Base-by-base conservation (phyloP, 371 early-diverging fungal species). In the Haplosporangium sp. region DNA sequence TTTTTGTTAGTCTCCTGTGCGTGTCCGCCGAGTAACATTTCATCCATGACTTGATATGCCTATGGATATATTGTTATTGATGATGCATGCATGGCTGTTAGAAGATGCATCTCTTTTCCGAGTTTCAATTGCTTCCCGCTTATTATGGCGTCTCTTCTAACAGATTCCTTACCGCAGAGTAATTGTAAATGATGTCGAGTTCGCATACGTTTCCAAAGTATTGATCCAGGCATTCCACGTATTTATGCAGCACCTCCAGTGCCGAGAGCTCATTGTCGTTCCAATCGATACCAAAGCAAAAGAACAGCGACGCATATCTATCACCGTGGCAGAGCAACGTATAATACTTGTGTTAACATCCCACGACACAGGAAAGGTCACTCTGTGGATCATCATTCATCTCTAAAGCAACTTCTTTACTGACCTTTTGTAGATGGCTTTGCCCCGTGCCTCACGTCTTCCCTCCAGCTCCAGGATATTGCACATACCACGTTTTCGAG, bases 181-280 rank as follows among this genome's bases (percentile, higher is more conserved):
- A 88, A 75, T 90, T 89, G 85, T 88, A 90, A 65, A 91, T 88
- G 70, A 91, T 87, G 67, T 91, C 91, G 43, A 91, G 83, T 76
- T 91, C 91, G 81, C 90, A 88, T 42, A 84, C 84, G 61, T 84
- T 84, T 16, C 85, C 85, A 64, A 84, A 84, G 66, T 84, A 85
- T 45, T 81, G 72, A 57, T 84, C 84, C 56, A 84, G 77, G 42
- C 71, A 64, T 52, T 85, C 80, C 29, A 84, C 84, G 23, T 85
- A 84, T 47, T 85, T 79, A 55, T 84, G 84, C 36, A 84, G 55
- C 45, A 82, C 65, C 42, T 84, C 84, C 53, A 82, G 52, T 61
- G 64, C 75, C 57, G 75, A 69, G 20, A 84, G 77, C 51, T 84
- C 84, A 43, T 84, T 84, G 60, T 84, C 84, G 46, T 83, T 81